Conservation (phyloP, 2,329 filamentous ascomycete genomes). For the Beauveria asiatica region DNA sequence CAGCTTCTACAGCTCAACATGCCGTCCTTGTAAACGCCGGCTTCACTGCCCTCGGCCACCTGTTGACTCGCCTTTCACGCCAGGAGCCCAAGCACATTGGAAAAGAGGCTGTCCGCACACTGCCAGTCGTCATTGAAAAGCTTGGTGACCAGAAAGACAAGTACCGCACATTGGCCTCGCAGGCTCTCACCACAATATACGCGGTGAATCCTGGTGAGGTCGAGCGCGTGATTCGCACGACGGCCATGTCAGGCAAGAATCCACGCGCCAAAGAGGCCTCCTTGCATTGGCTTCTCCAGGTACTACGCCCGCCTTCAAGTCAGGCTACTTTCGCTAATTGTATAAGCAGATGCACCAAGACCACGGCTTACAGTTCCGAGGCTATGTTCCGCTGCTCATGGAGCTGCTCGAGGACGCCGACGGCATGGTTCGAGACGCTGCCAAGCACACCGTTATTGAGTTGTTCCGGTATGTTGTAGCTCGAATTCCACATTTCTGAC, state of each 20-base stretch:
- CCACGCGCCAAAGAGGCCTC: conserved; percentile 74
- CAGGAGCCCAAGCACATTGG: conserved; percentile 70
- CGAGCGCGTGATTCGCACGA: conserved; percentile 70
- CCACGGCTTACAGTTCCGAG: conserved; percentile 69
- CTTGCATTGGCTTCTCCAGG: conserved; percentile 77
- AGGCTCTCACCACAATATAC: conserved; percentile 72
- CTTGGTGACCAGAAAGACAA: conserved; percentile 86
- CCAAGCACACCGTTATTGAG: conserved; percentile 76
- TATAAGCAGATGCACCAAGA: conserved; percentile 65
- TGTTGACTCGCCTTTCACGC: conserved; percentile 75
- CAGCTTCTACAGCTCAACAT: conserved; percentile 68
- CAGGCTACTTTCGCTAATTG: neutral
- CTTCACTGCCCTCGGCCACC: conserved; percentile 79
- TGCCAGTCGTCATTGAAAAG: conserved; percentile 72
- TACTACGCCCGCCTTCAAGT: conserved; percentile 26
- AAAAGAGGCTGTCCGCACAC: conserved; percentile 61
- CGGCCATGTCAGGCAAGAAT: conserved; percentile 72
- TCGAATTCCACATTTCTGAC: neutral
- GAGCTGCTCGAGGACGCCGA: conserved; percentile 86
- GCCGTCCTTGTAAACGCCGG: conserved; percentile 71
- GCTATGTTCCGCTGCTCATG: conserved; percentile 75
- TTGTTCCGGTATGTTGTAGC: conserved; percentile 59
- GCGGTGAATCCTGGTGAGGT: conserved; percentile 61
- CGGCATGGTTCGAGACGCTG: conserved; percentile 73
- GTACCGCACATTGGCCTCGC: conserved; percentile 63